Evolutionary conservation across 2,329 filamentous ascomycete genomes (phyloP).

Genomic region (Scopulariopsis brevicaulis): DNA sequence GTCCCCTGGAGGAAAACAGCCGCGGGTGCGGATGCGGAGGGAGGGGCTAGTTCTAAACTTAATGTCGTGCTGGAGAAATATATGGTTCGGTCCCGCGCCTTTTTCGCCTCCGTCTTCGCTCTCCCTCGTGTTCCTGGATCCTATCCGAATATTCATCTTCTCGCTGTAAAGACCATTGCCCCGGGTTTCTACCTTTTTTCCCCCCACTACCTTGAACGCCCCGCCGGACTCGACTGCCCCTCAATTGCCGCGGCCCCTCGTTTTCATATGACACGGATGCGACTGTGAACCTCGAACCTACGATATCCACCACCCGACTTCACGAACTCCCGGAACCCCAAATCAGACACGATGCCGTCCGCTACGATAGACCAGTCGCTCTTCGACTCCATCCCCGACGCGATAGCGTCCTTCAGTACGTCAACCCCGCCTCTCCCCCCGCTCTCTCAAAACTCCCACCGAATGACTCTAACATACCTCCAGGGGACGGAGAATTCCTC

Average conservation of each 20-base stretch:
- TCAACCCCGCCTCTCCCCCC: slow-evolving; percentile 6
- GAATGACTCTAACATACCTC: neutral
- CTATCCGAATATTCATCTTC: neutral
- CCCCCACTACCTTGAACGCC: neutral
- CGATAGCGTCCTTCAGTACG: slow-evolving; percentile 54
- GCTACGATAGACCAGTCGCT: slow-evolving; percentile 35
- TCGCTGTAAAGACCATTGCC: neutral
- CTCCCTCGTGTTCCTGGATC: neutral
- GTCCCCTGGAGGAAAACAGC: neutral
- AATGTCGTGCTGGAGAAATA: neutral
- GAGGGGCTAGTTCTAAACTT: neutral
- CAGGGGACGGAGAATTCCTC: slow-evolving; percentile 80
- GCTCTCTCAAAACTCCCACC: neutral
- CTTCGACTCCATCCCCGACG: slow-evolving; percentile 56
- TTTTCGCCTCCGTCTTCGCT: neutral
- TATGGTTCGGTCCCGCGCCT: neutral
- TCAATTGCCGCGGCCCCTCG: slow-evolving; percentile 3
- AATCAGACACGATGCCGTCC: slow-evolving; percentile 33
- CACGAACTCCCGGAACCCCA: neutral
- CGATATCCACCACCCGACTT: neutral
- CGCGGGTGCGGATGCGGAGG: neutral
- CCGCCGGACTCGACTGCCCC: neutral
- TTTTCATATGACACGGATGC: slow-evolving; percentile 3
- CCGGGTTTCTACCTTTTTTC: neutral
- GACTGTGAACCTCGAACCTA: neutral